Conservation (phyloP, 495 filamentous ascomycete genomes). For the Neurospora sp. region DNA sequence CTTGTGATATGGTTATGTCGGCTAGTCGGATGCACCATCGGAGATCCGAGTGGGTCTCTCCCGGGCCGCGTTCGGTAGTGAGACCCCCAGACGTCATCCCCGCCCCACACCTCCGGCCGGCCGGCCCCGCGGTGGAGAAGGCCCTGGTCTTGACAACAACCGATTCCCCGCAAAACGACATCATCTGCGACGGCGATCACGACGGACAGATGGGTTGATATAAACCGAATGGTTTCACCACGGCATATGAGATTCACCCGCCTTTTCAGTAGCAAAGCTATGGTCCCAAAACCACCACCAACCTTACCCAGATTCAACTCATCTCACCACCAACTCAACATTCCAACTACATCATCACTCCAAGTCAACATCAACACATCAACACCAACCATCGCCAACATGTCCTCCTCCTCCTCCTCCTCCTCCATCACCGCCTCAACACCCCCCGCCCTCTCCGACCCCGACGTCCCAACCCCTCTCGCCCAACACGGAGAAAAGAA, state of each 20-base stretch:
- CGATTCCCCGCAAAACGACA: background rate
- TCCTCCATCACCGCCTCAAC: background rate
- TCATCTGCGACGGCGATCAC: background rate
- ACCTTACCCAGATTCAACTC: background rate
- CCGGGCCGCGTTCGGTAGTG: background rate
- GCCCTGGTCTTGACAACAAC: background rate
- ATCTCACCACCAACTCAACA: background rate
- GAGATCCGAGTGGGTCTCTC: background rate
- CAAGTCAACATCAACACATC: background rate
- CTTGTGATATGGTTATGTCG: background rate
- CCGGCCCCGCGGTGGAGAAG: background rate
- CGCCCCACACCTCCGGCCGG: background rate
- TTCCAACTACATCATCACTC: background rate
- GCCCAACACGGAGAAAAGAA: constrained; percentile 10
- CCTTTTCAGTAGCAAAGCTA: background rate
- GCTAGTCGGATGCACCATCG: background rate
- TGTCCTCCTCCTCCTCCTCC: background rate
- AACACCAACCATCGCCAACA: background rate
- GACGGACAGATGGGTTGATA: background rate
- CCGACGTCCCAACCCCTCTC: background rate
- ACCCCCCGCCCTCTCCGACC: background rate
- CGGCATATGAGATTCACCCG: background rate
- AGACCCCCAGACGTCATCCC: background rate
- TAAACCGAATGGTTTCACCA: background rate
- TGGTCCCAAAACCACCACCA: background rate